These are phyloP conservation scores for Hyaloraphidium curvatum DNA, from an alignment of 192 early-diverging fungal genomes.

Conservation along the genomic window DNA sequence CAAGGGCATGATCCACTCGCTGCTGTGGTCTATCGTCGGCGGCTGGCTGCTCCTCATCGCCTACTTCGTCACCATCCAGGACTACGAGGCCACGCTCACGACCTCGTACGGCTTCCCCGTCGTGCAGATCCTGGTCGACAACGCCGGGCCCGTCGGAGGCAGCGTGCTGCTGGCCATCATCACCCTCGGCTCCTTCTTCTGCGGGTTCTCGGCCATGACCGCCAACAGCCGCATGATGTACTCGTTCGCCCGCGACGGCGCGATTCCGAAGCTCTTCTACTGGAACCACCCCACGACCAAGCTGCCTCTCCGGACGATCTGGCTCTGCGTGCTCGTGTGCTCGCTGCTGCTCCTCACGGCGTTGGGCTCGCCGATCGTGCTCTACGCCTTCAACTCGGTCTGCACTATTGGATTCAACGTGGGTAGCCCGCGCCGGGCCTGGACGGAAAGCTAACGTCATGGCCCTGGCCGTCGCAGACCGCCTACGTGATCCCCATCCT, in stretches of 20 bases:
- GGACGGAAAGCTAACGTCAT: no score
- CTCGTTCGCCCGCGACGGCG: constrained; percentile 29
- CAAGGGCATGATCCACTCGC: constrained; percentile 9
- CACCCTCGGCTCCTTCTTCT: constrained; percentile 9
- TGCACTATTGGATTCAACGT: constrained; percentile 18
- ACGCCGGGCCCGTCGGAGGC: constrained; percentile 9
- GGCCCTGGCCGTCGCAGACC: not conserved
- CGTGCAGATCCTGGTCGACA: not conserved
- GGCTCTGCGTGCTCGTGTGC: constrained; percentile 16
- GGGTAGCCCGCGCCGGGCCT: no score
- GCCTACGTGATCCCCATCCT: constrained; percentile 27
- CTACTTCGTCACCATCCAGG: constrained; percentile 5
- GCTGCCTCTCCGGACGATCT: constrained; percentile 23
- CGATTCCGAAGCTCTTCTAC: constrained; percentile 18
- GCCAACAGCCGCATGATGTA: constrained; percentile 15
- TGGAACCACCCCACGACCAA: constrained; percentile 13
- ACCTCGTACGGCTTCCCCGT: not conserved
- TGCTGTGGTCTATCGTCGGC: not conserved
- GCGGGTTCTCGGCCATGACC: not conserved
- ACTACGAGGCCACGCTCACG: not conserved
- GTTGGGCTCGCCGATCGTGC: constrained; percentile 9
- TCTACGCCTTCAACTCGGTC: constrained; percentile 16
- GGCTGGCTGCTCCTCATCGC: not conserved
- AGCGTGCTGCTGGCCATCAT: constrained; percentile 16
- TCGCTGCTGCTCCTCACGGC: constrained; percentile 9